Evolutionary conservation across 2,329 filamentous ascomycete genomes (phyloP), one percentile per base, ranked within the genome.

Genomic region (Botrytis tulipae): DNA sequence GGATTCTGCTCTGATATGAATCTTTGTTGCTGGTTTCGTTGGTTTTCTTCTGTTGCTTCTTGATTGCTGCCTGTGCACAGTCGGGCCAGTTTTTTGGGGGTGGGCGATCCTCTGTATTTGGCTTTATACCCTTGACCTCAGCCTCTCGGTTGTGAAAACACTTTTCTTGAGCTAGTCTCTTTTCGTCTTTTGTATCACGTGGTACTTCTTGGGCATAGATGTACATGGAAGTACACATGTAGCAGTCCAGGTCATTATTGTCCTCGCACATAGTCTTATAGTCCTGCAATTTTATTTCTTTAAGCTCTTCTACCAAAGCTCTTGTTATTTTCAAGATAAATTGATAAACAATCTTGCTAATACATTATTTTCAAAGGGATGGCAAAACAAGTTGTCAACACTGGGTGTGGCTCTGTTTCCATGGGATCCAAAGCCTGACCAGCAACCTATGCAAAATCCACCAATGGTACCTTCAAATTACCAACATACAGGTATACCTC

Each of bases 341-440:
- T 70, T 37, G 20, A n/a, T n/a, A 46, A 8, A 48, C 48, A 6
- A 46, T 40, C 51, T 59, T 66, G 25, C 61, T 73, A 63, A 73
- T n/a, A 10, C 4, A n/a, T 57, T 9, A 57, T 61, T 66, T 59
- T 42, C 54, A 75, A 81, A 98, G 95, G 93, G 91, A 84, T 99
- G 96, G 96, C 95, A 98, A 86, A 87, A 91, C 79, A 98, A 97
- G 83, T 87, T 99, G 51, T 92, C 95, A 1, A 90, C 90, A 78
- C 90, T 97, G 77, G 90, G 92, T 77, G 92, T 98, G 75, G 96
- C 96, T 74, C 86, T 89, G 73, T 98, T 98, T 82, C 95, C 96
- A 18, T 99, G 96, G 96, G 96, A 99, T 81, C 95, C 96, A 61
- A 91, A 92, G 81, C 91, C 92, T 68, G 91, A 92, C 70, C 87